Base-by-base conservation (phyloP, 768 basidiomycete species). In the Auricularia sp. region DNA sequence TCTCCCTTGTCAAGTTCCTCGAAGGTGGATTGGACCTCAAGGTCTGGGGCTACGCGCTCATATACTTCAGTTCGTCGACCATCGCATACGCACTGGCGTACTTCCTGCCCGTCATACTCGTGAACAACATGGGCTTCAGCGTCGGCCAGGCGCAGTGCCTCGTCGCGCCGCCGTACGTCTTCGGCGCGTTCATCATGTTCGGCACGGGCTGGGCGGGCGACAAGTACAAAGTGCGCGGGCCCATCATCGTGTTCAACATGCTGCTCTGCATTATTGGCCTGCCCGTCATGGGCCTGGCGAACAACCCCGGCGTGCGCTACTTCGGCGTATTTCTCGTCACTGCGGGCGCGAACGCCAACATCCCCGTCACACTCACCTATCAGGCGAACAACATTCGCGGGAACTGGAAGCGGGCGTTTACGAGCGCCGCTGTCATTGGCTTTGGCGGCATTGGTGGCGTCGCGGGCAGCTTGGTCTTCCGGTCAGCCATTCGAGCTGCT, bases 31-130 rank as follows among this genome's bases (percentile, higher is more conserved):
- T 63, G 35, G 71, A 70, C 66, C 61, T 63, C 37, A 71, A 71
- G 67, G 64, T 73, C 24, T 74, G 71, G 71, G 64, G 54, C n/a
- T 73, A 67, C 47, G 68, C 63, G 3, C 64, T 72, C 21, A 61
- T 69, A 62, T 71, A 71, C 66, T 69, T 71, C 65, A 63, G 62
- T 18, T 62, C 69, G 11, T 71, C 71, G 14, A 71, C 66, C 16
- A 54, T 59, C 34, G 29, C 63, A 29, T 33, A 34, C 34, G 47
- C 64, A 65, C 67, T 68, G 61, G 65, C 70, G 54, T 70, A 69
- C 66, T 70, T 70, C 69, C 66, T 72, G 29, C 69, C 70, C n/a
- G 65, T 71, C 63, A 72, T 72, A 63, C 67, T 72, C 36, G 66
- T 45, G 13, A 67, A 67, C 45, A 59, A 62, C 44, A 66, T 66